Percentiles rank a stretch among this genome's conserved stretches.
Evolutionary conservation across 768 basidiomycete genomes (phyloP).

Genomic region (Lactifluus pinguis): DNA sequence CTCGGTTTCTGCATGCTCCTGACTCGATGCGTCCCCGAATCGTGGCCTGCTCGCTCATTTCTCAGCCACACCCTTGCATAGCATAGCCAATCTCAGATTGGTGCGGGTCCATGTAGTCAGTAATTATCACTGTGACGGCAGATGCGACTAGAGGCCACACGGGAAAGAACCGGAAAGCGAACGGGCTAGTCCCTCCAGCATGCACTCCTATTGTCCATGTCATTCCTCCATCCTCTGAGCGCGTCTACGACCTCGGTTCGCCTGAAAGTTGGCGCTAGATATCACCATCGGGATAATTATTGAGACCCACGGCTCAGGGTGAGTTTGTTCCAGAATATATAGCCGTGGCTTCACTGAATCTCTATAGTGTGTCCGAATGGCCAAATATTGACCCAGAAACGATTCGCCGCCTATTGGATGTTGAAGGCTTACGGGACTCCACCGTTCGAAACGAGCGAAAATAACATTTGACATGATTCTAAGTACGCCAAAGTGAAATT

Average conservation of each 20-base stretch:
- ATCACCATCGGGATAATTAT: background rate
- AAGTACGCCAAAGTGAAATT: no score
- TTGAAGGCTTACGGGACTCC: no score
- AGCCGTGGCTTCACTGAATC: background rate
- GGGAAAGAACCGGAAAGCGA: background rate
- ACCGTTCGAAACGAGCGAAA: background rate
- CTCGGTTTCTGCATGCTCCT: conserved; percentile 17
- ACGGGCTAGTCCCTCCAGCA: no score
- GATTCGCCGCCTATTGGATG: conserved; percentile 6
- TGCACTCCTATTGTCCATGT: no score
- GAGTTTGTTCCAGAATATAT: background rate
- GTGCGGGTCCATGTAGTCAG: background rate
- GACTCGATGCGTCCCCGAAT: background rate
- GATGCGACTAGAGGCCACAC: conserved; percentile 15
- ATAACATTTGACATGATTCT: background rate
- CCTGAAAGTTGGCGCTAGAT: no score
- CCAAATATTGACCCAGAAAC: conserved; percentile 15
- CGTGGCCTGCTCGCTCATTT: conserved; percentile 11
- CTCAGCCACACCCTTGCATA: conserved; percentile 9
- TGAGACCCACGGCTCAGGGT: background rate
- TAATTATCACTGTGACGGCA: conserved; percentile 1
- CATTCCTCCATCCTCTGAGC: no score
- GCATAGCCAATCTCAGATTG: background rate
- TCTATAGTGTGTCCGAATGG: background rate
- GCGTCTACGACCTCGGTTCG: conserved; percentile 10